Conservation (phyloP, 179 eudicot genomes). For the Silene coronaria region DNA sequence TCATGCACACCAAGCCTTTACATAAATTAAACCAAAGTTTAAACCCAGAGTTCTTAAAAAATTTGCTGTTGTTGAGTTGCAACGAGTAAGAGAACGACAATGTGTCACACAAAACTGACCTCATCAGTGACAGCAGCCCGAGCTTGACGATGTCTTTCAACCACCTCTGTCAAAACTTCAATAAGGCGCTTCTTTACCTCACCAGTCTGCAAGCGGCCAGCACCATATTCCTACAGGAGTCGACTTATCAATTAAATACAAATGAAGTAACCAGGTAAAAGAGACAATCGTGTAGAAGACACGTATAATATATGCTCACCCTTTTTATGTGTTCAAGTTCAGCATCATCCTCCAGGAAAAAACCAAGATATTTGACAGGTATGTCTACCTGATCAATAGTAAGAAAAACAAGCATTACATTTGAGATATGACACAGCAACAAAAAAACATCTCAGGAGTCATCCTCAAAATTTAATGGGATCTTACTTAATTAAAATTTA, state of each 20-base stretch:
- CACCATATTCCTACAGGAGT: slow-evolving; percentile 65
- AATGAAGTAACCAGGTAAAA: neutral
- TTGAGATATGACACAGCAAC: neutral
- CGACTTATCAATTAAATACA: neutral
- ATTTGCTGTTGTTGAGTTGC: neutral
- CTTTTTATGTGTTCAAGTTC: slow-evolving; percentile 71
- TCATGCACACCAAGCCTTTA: neutral
- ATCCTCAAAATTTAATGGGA: neutral
- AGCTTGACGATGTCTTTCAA: slow-evolving; percentile 79
- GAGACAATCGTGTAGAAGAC: neutral
- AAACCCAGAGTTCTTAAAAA: neutral
- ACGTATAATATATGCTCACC: slow-evolving; percentile 31
- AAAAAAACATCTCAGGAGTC: neutral
- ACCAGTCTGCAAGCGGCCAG: slow-evolving; percentile 90
- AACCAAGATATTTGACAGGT: slow-evolving; percentile 76
- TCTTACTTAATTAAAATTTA: neutral
- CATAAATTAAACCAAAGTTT: neutral
- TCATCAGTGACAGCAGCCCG: slow-evolving; percentile 91
- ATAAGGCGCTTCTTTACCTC: slow-evolving; percentile 77
- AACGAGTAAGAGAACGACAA: neutral
- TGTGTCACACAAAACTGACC: slow-evolving; percentile 32
- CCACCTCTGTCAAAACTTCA: slow-evolving; percentile 74
- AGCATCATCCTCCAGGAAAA: slow-evolving; percentile 86
- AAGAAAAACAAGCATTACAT: neutral
- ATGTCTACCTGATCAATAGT: slow-evolving; percentile 61